phyloP scores from a whole-genome alignment of 176 grass and related monocot genomes.

The Phyllostachys edulis region DNA sequence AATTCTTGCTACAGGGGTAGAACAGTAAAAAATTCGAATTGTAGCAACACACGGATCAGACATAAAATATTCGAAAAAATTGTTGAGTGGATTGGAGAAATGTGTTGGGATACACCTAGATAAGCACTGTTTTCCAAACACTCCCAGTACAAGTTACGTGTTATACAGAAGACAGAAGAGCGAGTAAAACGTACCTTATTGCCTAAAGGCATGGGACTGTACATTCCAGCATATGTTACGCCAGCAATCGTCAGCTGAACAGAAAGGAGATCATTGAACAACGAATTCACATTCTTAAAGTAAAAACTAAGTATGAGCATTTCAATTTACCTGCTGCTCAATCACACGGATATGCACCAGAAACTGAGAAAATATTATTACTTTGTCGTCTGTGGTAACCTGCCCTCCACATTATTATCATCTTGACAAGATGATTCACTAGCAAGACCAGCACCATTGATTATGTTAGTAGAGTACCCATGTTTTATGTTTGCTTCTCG shows the following conservation, averaged over 20 bases:
- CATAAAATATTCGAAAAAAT: slow-evolving; percentile 8
- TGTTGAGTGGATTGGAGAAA: background rate
- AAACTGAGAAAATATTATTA: slow-evolving; percentile 99
- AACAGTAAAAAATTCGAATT: too few species aligned
- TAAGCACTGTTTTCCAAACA: background rate
- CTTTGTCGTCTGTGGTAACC: slow-evolving; percentile 59
- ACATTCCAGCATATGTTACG: slow-evolving; percentile 84
- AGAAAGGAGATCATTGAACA: slow-evolving; percentile 30
- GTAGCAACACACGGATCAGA: slow-evolving; percentile 19
- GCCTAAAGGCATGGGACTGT: slow-evolving; percentile 85
- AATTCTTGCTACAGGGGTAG: too few species aligned
- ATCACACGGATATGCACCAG: slow-evolving; percentile 96
- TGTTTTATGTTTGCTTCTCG: slow-evolving; percentile 51
- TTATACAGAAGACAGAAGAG: background rate
- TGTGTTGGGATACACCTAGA: background rate
- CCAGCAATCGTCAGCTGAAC: slow-evolving; percentile 76
- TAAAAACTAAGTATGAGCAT: background rate
- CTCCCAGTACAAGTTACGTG: background rate
- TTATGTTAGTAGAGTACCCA: slow-evolving; percentile 31
- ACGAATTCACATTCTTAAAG: slow-evolving; percentile 12
- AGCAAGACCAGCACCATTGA: slow-evolving; percentile 32
- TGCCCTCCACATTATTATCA: slow-evolving; percentile 23
- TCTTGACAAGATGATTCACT: slow-evolving; percentile 31
- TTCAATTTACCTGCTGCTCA: slow-evolving; percentile 75
- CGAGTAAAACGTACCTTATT: slow-evolving; percentile 54